Conservation (phyloP, 192 early-diverging fungal genomes). For the Coemansia brasiliensis region DNA sequence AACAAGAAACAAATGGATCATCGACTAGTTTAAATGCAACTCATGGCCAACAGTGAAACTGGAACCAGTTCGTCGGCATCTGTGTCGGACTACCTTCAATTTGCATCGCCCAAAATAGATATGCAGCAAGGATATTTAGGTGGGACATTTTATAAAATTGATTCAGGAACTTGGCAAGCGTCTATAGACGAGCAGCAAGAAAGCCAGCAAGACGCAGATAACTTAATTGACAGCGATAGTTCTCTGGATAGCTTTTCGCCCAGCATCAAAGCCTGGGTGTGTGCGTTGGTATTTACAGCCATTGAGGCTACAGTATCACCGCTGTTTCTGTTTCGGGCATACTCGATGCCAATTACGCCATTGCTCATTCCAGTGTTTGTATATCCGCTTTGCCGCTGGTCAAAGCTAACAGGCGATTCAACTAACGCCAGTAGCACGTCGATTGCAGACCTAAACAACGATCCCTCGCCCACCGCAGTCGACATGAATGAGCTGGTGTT, state of each 20-base stretch:
- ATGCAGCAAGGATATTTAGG: constrained; percentile 4
- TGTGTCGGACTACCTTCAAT: neutral
- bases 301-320: constrained; percentile 33
- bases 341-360: constrained; percentile 41
- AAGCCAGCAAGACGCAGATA: no score
- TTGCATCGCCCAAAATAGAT: neutral
- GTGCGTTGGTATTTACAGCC: constrained; percentile 32
- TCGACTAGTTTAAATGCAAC: neutral
- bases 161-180: no score
- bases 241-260: constrained; percentile 16
- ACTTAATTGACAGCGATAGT: no score
- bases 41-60: neutral
- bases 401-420: neutral
- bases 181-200: no score
- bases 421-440: neutral
- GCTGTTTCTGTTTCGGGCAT: constrained; percentile 44
- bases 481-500: neutral
- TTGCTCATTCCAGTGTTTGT: constrained; percentile 39
- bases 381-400: constrained; percentile 31
- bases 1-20: neutral
- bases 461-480: neutral
- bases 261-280: constrained; percentile 31
- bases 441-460: neutral
- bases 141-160: neutral
- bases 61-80: neutral